phyloP scores from a whole-genome alignment of 768 basidiomycete species.

The Psilocybe cubensis region DNA sequence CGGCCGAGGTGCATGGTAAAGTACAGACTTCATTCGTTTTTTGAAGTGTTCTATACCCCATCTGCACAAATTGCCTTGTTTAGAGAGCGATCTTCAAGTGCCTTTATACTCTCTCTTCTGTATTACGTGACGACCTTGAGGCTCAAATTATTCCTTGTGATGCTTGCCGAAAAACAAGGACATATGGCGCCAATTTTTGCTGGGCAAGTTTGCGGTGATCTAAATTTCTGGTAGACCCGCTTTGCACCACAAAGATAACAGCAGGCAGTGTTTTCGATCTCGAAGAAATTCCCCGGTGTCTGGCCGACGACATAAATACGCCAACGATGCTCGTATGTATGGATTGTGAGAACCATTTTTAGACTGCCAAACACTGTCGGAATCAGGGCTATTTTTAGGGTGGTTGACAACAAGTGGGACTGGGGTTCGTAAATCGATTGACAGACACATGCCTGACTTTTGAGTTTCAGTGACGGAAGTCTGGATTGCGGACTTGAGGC shows the following conservation, averaged over 20 bases:
- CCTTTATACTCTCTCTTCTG: not conserved
- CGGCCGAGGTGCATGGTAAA: conserved; percentile 2
- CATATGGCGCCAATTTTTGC: not conserved
- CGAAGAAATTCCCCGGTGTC: not conserved
- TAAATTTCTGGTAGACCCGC: not conserved
- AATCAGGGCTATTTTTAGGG: not conserved
- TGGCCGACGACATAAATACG: not conserved
- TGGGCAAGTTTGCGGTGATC: not conserved
- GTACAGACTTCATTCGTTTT: not conserved
- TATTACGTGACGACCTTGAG: not conserved
- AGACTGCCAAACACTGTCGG: not conserved
- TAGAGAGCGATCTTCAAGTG: not conserved
- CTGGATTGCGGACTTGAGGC: too few relatives aligned
- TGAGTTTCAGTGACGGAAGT: too few relatives aligned
- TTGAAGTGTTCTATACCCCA: not conserved
- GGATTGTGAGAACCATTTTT: not conserved
- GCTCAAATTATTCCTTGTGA: not conserved
- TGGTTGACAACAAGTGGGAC: not conserved
- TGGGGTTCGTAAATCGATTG: too few relatives aligned
- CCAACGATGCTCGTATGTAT: too few relatives aligned
- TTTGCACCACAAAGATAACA: not conserved
- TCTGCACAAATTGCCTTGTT: not conserved
- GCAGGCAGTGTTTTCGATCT: not conserved
- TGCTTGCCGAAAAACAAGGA: not conserved
- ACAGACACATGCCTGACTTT: too few relatives aligned